Evolutionary conservation across 179 eudicot species (phyloP).

Genomic region (Actinidia arguta): DNA sequence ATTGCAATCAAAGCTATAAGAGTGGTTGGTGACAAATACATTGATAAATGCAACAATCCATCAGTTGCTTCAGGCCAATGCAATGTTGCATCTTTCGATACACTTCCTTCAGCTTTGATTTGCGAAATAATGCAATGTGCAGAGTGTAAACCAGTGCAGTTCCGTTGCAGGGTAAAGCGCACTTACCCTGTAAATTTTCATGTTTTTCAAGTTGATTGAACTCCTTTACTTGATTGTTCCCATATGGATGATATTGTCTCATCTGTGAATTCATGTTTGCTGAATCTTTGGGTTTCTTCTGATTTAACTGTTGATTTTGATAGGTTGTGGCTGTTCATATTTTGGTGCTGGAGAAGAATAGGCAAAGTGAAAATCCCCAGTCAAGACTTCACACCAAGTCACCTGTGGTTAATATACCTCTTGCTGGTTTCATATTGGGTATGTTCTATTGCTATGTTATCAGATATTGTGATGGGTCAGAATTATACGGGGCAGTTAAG

Average conservation of each 20-base stretch:
- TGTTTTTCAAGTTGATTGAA: background rate
- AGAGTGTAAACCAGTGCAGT: slow-evolving; percentile 48
- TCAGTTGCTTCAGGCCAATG: slow-evolving; percentile 32
- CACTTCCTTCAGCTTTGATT: slow-evolving; percentile 46
- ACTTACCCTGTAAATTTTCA: slow-evolving; percentile 12
- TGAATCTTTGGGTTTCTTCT: background rate
- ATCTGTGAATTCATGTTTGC: background rate
- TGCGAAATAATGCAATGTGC: slow-evolving; percentile 42
- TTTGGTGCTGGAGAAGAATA: slow-evolving; percentile 58
- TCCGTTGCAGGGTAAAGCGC: slow-evolving; percentile 69
- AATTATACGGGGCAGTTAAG: background rate
- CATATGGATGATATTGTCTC: background rate
- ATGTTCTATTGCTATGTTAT: slow-evolving; percentile 22
- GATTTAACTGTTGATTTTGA: slow-evolving; percentile 15
- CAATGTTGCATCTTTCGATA: slow-evolving; percentile 25
- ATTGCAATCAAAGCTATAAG: slow-evolving; percentile 55
- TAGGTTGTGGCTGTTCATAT: slow-evolving; percentile 79
- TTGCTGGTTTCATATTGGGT: slow-evolving; percentile 92
- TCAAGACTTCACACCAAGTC: slow-evolving; percentile 30
- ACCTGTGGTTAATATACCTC: slow-evolving; percentile 51
- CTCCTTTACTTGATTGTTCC: slow-evolving; percentile 4
- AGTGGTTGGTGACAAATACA: slow-evolving; percentile 27
- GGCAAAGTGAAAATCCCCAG: slow-evolving; percentile 30
- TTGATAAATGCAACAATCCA: slow-evolving; percentile 17
- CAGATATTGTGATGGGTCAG: background rate